Evolutionary conservation across 345 rosid genomes (phyloP).

Genomic region (Citrus sp.): DNA sequence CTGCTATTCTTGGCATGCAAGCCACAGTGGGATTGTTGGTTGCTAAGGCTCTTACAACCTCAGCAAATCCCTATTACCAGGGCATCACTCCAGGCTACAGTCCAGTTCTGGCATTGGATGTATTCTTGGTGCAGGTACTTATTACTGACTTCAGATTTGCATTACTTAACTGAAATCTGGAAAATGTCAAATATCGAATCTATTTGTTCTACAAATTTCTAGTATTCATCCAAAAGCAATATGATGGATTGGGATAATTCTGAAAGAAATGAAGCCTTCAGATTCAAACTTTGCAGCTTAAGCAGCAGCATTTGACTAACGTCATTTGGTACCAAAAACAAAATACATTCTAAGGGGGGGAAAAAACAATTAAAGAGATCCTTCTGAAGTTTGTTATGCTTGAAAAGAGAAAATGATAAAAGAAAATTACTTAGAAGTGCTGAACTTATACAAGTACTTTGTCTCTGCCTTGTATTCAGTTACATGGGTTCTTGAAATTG

Average conservation of each 20-base stretch:
- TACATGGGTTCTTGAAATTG: neutral
- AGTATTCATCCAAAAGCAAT: neutral
- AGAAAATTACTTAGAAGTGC: neutral
- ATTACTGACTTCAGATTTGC: neutral
- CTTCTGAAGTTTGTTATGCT: neutral
- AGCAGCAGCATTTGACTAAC: neutral
- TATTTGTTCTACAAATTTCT: neutral
- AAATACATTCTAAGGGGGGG: neutral
- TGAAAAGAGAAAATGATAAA: neutral
- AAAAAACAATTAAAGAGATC: neutral
- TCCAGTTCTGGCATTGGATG: slow-evolving; percentile 92
- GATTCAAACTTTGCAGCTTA: neutral
- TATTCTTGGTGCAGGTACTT: slow-evolving; percentile 92
- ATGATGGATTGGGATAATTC: too few relatives aligned
- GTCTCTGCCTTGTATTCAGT: neutral
- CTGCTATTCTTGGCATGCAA: slow-evolving; percentile 93
- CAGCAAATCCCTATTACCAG: slow-evolving; percentile 84
- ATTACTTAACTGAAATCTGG: neutral
- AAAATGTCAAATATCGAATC: neutral
- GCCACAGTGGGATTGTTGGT: slow-evolving; percentile 86
- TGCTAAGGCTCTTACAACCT: slow-evolving; percentile 92
- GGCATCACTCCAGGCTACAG: slow-evolving; percentile 75
- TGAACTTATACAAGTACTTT: neutral
- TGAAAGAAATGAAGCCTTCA: neutral
- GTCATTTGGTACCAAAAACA: neutral